A percentile compares a stretch with the other conserved stretches of the same genome.
Evolutionary conservation across 2,329 filamentous ascomycete genomes (phyloP).

Genomic region (Fusarium liriodendri): DNA sequence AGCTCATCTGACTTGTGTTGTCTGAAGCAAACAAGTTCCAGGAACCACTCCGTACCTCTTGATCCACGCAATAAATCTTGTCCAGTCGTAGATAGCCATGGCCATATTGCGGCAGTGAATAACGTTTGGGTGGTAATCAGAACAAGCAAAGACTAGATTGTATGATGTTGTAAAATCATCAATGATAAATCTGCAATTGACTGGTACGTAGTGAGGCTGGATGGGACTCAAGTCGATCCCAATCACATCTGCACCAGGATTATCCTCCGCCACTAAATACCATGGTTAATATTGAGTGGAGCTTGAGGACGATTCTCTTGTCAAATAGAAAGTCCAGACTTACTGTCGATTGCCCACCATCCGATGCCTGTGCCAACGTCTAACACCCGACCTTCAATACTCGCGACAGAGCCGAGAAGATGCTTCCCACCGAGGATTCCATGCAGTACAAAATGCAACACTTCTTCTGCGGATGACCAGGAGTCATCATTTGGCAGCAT

Average conservation of each 20-base stretch:
- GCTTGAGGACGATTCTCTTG: too few relatives aligned
- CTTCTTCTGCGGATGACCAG: too few relatives aligned
- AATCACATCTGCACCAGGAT: neutral
- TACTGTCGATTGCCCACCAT: neutral
- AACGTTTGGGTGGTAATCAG: neutral
- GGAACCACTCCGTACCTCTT: too few relatives aligned
- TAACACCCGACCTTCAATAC: neutral
- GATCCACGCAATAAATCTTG: neutral
- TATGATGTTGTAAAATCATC: too few relatives aligned
- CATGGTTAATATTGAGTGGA: too few relatives aligned
- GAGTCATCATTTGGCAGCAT: too few relatives aligned
- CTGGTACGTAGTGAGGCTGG: too few relatives aligned
- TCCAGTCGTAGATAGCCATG: neutral
- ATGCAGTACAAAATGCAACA: neutral
- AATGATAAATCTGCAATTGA: neutral
- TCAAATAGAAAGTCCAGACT: neutral
- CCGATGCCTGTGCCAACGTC: neutral
- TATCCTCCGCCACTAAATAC: neutral
- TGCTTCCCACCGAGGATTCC: neutral
- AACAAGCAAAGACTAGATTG: neutral
- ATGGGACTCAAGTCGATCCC: neutral
- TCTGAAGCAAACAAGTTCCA: too few relatives aligned
- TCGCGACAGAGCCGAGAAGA: neutral
- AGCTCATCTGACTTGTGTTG: too few relatives aligned
- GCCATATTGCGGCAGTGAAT: neutral